Conservation (phyloP, 257 asterid species). For the Solanum verrucosum region DNA sequence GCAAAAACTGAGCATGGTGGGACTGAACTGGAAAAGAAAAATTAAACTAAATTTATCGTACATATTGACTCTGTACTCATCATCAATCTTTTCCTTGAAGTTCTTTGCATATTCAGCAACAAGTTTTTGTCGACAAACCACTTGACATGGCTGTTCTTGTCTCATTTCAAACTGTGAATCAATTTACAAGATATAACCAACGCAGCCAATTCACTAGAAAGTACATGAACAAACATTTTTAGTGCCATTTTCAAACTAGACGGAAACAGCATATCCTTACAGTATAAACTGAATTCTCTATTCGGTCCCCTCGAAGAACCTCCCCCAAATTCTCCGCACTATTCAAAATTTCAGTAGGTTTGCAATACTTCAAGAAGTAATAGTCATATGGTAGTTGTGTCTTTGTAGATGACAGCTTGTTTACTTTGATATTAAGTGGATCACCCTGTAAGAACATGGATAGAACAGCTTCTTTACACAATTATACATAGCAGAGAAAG, state of each 20-base stretch:
- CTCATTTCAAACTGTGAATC: constrained; percentile 61
- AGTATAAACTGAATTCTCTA: constrained; percentile 66
- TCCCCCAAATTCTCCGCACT: constrained; percentile 83
- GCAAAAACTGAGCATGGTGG: not conserved
- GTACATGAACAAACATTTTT: not conserved
- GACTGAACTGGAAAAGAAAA: not conserved
- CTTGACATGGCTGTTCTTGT: constrained; percentile 60
- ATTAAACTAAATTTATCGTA: constrained; percentile 17
- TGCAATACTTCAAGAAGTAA: constrained; percentile 78
- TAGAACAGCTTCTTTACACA: not conserved
- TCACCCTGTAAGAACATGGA: constrained; percentile 45
- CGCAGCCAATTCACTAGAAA: not conserved
- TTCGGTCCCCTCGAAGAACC: constrained; percentile 91
- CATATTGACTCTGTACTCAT: constrained; percentile 78
- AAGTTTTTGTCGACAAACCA: constrained; percentile 57
- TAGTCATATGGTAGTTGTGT: constrained; percentile 88
- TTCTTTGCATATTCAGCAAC: constrained; percentile 61
- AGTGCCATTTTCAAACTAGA: not conserved
- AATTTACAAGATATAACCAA: not conserved
- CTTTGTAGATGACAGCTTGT: constrained; percentile 85
- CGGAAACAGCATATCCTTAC: constrained; percentile 27
- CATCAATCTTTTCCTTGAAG: constrained; percentile 83
- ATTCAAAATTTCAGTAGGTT: constrained; percentile 49
- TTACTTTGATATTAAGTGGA: constrained; percentile 74
- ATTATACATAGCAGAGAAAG: not conserved